Conservation (phyloP, 176 grass and related monocot genomes). For the Echinochloa phyllopogon region DNA sequence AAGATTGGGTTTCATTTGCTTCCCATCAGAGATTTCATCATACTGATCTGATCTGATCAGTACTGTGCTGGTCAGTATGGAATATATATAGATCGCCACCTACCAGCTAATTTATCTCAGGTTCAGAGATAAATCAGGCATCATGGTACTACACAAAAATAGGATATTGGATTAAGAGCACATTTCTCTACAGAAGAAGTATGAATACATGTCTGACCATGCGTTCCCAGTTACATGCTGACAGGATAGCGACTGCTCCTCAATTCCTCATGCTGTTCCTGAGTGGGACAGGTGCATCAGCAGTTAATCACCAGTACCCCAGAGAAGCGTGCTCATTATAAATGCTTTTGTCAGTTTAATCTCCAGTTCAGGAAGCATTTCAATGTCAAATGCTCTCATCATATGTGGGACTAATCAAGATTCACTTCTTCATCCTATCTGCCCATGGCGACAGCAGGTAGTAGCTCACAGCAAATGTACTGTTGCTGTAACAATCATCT, state of each 20-base stretch:
- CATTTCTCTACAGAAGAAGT: background rate
- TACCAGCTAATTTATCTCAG: constrained; percentile 8
- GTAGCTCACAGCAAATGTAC: background rate
- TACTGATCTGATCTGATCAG: background rate
- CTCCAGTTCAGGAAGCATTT: background rate
- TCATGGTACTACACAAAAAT: background rate
- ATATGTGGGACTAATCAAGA: background rate
- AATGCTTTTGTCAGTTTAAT: background rate
- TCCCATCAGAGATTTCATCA: background rate
- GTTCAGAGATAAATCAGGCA: background rate
- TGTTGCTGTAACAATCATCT: background rate
- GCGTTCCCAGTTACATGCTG: background rate
- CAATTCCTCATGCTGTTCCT: background rate
- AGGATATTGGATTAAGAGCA: constrained; percentile 13
- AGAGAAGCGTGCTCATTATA: background rate
- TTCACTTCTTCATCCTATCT: background rate
- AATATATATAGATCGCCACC: background rate
- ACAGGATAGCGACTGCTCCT: constrained; percentile 11
- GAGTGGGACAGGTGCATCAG: background rate
- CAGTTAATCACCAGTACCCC: background rate
- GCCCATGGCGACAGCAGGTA: background rate
- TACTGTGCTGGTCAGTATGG: background rate
- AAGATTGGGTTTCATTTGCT: constrained; percentile 7
- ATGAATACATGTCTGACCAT: background rate
- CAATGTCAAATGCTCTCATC: background rate